These are phyloP conservation scores for Akanthomyces lecanii DNA, from an alignment of 2,329 filamentous ascomycete species.

Conservation along the genomic window DNA sequence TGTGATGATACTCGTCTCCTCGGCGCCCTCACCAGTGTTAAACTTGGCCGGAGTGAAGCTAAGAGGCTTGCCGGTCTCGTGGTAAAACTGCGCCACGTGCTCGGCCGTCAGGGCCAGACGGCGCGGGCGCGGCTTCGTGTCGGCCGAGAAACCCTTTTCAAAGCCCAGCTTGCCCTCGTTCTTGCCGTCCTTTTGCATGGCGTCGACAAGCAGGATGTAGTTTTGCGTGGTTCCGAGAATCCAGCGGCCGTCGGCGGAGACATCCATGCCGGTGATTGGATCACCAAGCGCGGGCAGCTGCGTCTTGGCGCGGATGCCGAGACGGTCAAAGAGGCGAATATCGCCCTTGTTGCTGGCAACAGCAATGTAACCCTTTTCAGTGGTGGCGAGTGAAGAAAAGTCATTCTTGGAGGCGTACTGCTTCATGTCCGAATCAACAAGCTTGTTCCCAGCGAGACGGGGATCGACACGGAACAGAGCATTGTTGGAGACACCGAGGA, in stretches of 20 bases:
- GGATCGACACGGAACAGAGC: constrained; percentile 92
- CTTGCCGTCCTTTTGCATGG: constrained; percentile 86
- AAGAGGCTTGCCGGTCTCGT: constrained; percentile 84
- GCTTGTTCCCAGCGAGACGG: constrained; percentile 81
- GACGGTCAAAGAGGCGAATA: constrained; percentile 90
- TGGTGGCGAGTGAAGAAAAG: constrained; percentile 90
- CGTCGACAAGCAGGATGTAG: constrained; percentile 90
- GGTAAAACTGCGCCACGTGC: constrained; percentile 94
- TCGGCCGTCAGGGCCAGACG: constrained; percentile 84
- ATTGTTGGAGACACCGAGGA: constrained; percentile 88
- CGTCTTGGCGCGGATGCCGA: constrained; percentile 97
- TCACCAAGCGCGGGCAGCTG: constrained; percentile 94
- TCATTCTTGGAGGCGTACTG: constrained; percentile 97
- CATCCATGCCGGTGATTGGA: constrained; percentile 89
- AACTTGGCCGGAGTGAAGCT: constrained; percentile 90
- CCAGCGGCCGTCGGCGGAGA: constrained; percentile 94
- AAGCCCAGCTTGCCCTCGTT: constrained; percentile 98
- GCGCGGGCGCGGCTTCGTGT: constrained; percentile 87
- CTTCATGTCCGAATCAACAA: constrained; percentile 89
- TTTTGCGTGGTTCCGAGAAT: constrained; percentile 90
- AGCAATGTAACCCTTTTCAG: constrained; percentile 93
- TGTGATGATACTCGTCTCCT: constrained; percentile 93
- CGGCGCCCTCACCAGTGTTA: constrained; percentile 76
- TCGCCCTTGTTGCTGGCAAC: constrained; percentile 98
- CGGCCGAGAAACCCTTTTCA: constrained; percentile 86